These are phyloP conservation scores for Claviceps sp. DNA, from an alignment of 2,329 filamentous ascomycete species.

Conservation along the genomic window DNA sequence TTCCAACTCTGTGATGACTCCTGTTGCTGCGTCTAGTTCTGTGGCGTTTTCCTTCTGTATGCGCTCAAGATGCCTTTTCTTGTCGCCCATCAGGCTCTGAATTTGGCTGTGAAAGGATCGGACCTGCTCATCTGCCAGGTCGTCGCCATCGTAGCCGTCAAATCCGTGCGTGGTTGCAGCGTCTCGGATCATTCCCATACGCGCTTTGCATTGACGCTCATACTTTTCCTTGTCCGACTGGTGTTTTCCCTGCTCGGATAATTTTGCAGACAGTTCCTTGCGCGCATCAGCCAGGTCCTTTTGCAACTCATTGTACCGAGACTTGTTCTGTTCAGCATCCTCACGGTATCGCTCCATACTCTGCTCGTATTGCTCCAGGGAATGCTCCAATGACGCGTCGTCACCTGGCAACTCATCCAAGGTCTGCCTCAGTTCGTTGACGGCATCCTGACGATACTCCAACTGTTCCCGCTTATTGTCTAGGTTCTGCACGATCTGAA, in stretches of 20 bases:
- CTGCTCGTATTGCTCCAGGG: conserved; percentile 65
- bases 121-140: conserved; percentile 61
- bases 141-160: conserved; percentile 68
- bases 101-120: conserved; percentile 66
- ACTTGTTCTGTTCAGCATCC: conserved; percentile 48
- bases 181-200: conserved; percentile 63
- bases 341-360: conserved; percentile 52
- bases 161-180: conserved; percentile 66
- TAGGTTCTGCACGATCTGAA: conserved; percentile 61
- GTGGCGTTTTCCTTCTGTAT: conserved; percentile 58
- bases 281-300: conserved; percentile 30
- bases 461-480: conserved; percentile 65
- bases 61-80: conserved; percentile 64
- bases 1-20: conserved; percentile 57
- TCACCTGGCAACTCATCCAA: conserved; percentile 67
- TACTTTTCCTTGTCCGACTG: conserved; percentile 80
- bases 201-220: conserved; percentile 61
- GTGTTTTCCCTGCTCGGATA: conserved; percentile 59
- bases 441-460: conserved; percentile 53
- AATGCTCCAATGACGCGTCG: conserved; percentile 59
- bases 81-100: conserved; percentile 60
- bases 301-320: conserved; percentile 53
- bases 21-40: conserved; percentile 63
- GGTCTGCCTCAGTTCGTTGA: conserved; percentile 55
- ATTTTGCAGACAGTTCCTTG: conserved; percentile 34